phyloP scores from a whole-genome alignment of 495 filamentous ascomycete species.

The Neurospora sp. region DNA sequence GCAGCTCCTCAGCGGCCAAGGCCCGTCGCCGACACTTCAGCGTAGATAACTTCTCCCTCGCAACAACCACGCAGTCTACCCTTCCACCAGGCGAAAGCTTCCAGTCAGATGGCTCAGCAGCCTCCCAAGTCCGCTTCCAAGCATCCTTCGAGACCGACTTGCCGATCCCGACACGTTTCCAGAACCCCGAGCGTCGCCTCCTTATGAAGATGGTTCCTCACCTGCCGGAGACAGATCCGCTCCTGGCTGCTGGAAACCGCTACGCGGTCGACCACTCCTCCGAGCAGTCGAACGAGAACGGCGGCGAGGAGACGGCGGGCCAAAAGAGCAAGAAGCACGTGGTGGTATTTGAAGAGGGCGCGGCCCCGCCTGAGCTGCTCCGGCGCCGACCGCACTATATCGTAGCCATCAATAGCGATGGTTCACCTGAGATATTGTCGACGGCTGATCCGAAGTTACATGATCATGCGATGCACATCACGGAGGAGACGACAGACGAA shows the following conservation, averaged over 20 bases:
- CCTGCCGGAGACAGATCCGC: constrained; percentile 18
- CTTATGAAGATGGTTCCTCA: constrained; percentile 23
- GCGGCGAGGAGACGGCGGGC: background rate
- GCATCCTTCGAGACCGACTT: background rate
- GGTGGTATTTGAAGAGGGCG: constrained; percentile 21
- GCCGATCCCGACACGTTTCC: background rate
- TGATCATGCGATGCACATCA: constrained; percentile 16
- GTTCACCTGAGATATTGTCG: constrained; percentile 7
- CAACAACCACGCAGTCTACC: constrained; percentile 7
- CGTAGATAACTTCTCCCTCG: constrained; percentile 20
- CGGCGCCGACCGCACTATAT: constrained; percentile 15
- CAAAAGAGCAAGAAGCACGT: constrained; percentile 14
- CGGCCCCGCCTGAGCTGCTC: constrained; percentile 17
- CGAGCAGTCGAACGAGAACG: constrained; percentile 4
- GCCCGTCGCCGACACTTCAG: constrained; percentile 21
- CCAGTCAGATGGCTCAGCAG: background rate
- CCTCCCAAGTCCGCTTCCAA: background rate
- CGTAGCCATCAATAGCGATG: constrained; percentile 22
- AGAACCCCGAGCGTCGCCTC: constrained; percentile 10
- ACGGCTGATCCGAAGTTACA: constrained; percentile 8
- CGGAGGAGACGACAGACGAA: constrained; percentile 10
- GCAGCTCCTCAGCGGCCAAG: background rate
- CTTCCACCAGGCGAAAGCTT: background rate
- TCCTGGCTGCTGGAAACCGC: constrained; percentile 19
- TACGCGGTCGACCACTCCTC: constrained; percentile 15